phyloP scores from a whole-genome alignment of 2,329 filamentous ascomycete species.

The Fusarium metavorans region DNA sequence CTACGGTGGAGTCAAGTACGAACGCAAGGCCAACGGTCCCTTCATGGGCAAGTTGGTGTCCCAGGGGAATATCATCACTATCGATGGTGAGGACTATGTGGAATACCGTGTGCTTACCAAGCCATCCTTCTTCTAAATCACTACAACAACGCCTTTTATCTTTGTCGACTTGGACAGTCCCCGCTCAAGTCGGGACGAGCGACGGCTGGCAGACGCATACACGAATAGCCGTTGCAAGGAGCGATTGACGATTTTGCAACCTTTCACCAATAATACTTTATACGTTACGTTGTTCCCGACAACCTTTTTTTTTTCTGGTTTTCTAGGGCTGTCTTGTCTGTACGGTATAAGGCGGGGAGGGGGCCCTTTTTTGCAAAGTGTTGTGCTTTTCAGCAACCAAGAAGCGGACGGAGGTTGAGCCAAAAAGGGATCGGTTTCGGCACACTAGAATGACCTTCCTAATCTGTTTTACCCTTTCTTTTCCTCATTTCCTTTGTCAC shows the following conservation, averaged over 20 bases:
- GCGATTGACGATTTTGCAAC: neutral
- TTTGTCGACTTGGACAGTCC: neutral
- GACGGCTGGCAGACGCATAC: neutral
- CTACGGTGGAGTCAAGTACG: slow-evolving; percentile 71
- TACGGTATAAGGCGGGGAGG: slow-evolving; percentile 24
- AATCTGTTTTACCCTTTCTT: slow-evolving; percentile 3
- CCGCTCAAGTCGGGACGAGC: neutral
- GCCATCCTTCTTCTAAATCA: slow-evolving; percentile 66
- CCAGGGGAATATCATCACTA: slow-evolving; percentile 70
- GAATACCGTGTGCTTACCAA: slow-evolving; percentile 75
- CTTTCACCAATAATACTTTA: neutral
- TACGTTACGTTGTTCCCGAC: slow-evolving; percentile 4
- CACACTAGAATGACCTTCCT: slow-evolving; percentile 34
- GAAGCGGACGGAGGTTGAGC: slow-evolving; percentile 14
- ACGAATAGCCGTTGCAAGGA: neutral
- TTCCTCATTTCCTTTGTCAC: slow-evolving; percentile 25
- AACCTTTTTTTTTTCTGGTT: slow-evolving; percentile 14
- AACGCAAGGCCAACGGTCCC: slow-evolving; percentile 70
- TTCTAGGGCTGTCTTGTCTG: slow-evolving; percentile 12
- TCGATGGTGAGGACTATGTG: slow-evolving; percentile 75
- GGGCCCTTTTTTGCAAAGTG: slow-evolving; percentile 9
- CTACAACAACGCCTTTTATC: neutral
- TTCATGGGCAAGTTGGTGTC: slow-evolving; percentile 74
- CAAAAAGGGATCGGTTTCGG: slow-evolving; percentile 14
- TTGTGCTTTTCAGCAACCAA: slow-evolving; percentile 18